phyloP scores from a whole-genome alignment of 495 filamentous ascomycete species.

The Hypomontagnella submonticulosa region DNA sequence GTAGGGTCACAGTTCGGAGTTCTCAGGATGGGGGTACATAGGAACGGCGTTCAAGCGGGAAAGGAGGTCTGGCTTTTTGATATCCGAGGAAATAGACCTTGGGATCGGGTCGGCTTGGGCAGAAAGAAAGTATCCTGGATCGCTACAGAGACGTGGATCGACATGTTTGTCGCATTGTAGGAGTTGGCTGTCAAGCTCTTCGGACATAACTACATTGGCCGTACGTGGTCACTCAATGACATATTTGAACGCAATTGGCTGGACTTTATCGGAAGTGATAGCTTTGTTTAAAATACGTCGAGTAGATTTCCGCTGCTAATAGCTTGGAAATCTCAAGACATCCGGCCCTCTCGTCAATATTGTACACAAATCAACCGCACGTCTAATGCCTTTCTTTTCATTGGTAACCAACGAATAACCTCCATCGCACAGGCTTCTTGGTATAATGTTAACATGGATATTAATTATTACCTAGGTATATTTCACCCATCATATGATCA shows the following conservation, averaged over 20 bases:
- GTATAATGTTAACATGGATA: neutral
- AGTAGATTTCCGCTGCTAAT: too few relatives aligned
- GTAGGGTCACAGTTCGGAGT: conserved; percentile 37
- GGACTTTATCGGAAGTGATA: too few relatives aligned
- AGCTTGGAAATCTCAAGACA: too few relatives aligned
- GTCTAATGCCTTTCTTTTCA: too few relatives aligned
- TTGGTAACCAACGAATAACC: too few relatives aligned
- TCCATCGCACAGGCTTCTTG: too few relatives aligned
- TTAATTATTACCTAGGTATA: neutral
- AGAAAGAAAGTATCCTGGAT: conserved; percentile 24
- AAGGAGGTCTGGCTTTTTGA: conserved; percentile 19
- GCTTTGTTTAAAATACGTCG: too few relatives aligned
- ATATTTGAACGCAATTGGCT: too few relatives aligned
- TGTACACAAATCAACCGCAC: too few relatives aligned
- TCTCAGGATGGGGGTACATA: conserved; percentile 24
- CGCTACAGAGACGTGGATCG: conserved; percentile 8
- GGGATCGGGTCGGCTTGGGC: conserved; percentile 18
- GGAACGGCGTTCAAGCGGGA: conserved; percentile 30
- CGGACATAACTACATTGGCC: conserved; percentile 15
- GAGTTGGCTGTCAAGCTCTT: conserved; percentile 11
- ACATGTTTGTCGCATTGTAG: conserved; percentile 15
- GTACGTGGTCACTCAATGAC: conserved; percentile 15
- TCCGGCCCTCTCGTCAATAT: too few relatives aligned
- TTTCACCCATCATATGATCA: conserved; percentile 42
- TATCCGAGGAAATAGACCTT: conserved; percentile 14